A percentile compares a stretch with the other conserved stretches of the same genome.
These are phyloP conservation scores for Geotrichum klebahnii DNA, from an alignment of 1,139 yeast species.

Conservation along the genomic window DNA sequence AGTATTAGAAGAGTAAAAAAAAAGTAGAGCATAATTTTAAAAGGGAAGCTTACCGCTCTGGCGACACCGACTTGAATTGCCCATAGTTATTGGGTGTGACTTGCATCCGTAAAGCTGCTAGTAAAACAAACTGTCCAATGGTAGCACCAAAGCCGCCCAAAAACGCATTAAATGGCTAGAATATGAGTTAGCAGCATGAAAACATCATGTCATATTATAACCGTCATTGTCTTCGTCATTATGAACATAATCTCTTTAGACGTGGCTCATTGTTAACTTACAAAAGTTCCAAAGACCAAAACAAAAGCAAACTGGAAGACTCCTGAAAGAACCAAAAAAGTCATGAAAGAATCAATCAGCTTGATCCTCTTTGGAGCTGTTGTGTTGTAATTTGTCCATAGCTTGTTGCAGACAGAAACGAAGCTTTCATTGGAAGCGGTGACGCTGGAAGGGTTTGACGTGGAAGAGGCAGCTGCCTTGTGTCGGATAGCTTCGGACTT, in stretches of 20 bases:
- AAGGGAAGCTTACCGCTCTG: conserved; percentile 53
- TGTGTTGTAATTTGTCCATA: conserved; percentile 27
- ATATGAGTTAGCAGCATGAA: conserved; percentile 10
- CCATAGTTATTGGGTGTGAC: conserved; percentile 43
- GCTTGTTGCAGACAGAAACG: conserved; percentile 18
- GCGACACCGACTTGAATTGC: conserved; percentile 54
- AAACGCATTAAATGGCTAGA: conserved; percentile 86
- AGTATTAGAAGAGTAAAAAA: neutral
- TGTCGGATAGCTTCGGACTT: conserved; percentile 2
- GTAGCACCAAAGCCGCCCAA: conserved; percentile 88
- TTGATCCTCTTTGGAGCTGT: conserved; percentile 38
- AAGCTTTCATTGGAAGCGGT: conserved; percentile 3
- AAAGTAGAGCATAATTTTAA: no score
- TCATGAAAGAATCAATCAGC: conserved; percentile 73
- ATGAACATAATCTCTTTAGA: no score
- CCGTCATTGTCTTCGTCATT: neutral
- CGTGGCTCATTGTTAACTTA: conserved; percentile 32
- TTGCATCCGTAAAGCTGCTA: conserved; percentile 71
- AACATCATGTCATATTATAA: no score
- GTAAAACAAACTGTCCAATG: conserved; percentile 91
- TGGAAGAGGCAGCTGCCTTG: conserved; percentile 1
- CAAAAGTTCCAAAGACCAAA: conserved; percentile 71
- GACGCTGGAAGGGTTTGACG: conserved; percentile 1
- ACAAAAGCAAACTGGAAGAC: conserved; percentile 74
- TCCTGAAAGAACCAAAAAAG: conserved; percentile 70